Conservation (phyloP, 345 rosid genomes). For the Limnanthes douglasii region DNA sequence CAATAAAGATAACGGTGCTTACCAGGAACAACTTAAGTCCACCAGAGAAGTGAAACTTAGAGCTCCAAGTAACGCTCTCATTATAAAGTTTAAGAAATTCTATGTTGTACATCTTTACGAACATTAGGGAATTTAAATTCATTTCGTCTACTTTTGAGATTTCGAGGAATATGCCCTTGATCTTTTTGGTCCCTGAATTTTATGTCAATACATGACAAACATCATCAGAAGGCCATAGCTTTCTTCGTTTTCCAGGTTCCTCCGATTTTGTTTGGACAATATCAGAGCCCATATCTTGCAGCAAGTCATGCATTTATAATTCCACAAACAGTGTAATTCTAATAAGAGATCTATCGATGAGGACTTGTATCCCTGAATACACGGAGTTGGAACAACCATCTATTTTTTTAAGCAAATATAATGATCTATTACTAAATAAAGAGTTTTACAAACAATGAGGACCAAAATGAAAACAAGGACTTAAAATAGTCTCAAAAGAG, state of each 20-base stretch:
- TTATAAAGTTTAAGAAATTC: conserved; percentile 17
- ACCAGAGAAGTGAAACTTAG: conserved; percentile 5
- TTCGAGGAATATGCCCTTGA: conserved; percentile 18
- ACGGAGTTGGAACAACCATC: conserved; percentile 3
- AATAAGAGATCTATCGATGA: conserved; percentile 19
- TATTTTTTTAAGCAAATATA: no score
- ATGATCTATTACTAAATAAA: no score
- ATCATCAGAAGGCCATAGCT: conserved; percentile 6
- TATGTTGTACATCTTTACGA: conserved; percentile 17
- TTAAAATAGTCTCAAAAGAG: no score
- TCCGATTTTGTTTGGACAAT: conserved; percentile 9
- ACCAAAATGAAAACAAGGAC: no score
- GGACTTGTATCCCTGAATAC: background rate
- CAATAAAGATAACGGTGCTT: conserved; percentile 18
- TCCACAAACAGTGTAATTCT: conserved; percentile 5
- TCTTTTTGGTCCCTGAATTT: conserved; percentile 10
- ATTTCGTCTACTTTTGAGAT: conserved; percentile 8
- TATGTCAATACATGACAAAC: conserved; percentile 9
- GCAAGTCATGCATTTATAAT: conserved; percentile 25
- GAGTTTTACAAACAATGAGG: no score
- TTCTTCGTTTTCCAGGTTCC: conserved; percentile 10
- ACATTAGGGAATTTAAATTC: conserved; percentile 8
- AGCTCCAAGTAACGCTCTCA: conserved; percentile 7
- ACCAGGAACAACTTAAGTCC: conserved; percentile 11
- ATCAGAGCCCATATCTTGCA: conserved; percentile 23